Base-by-base conservation (phyloP, 306 rosid species). In the Lotus japonicus region DNA sequence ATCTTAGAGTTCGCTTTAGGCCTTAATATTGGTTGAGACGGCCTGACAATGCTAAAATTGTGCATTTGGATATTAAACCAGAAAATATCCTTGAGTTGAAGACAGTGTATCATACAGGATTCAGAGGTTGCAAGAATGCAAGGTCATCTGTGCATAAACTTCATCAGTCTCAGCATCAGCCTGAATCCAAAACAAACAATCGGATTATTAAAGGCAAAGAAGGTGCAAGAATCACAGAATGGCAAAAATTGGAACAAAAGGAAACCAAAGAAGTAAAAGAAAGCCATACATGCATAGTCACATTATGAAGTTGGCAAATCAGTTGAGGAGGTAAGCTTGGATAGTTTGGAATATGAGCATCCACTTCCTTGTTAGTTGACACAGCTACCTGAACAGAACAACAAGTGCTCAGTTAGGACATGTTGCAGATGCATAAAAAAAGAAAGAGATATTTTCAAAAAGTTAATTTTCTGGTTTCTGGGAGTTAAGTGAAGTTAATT, bases 301-400 rank as follows among this genome's bases (percentile, higher is more conserved):
- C 75, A 68, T 89, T 92, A 83, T 92, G 98, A 75, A 92, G 98
- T 79, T 92, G 98, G 77, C 98, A 92, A 50, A 89, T 66, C 60
- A 92, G 98, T 54, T 92, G 98, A 13, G 98, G 98, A 53, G 97
- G 91, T 73, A 92, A 88, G 87, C 92, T 89, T 12, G 97, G 97
- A 76, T 88, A 86, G 84, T 87, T 92, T 4, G 98, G 98, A 35
- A 89, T 88, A 82, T 88, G 98, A 3, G 86, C 77, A 69, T 92
- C 96, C 26, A 88, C 97, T 85, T 92, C 98, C 86, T 69, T 86
- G 89, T 92, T 92, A 19, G 98, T 92, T 55, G 98, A 89, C 38
- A 88, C 95, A 60, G 95, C 95, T 68, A 92, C 98, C 98, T 92
- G 65, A 23, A 10, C 53, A 65, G 68, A 59, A 60, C 5, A n/a